phyloP scores from a whole-genome alignment of 108 stramenopile genomes.

The Pseudonitzschia multiseries region DNA sequence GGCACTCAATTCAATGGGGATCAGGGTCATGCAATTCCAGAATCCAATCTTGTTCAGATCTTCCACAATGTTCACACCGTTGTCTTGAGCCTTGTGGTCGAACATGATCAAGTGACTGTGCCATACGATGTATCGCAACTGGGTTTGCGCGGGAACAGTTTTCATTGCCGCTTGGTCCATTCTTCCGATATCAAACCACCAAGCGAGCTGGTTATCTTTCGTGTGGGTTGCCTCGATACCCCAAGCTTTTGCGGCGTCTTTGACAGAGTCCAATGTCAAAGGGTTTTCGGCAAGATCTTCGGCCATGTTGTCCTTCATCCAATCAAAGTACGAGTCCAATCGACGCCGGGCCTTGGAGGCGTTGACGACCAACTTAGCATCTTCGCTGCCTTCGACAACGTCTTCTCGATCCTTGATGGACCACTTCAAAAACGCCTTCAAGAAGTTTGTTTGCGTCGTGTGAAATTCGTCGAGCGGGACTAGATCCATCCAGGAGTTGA shows the following conservation, averaged over 20 bases:
- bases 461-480: slow-evolving; percentile 30
- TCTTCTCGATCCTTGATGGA: slow-evolving; percentile 15
- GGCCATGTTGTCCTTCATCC: slow-evolving; percentile 59
- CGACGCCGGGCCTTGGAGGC: slow-evolving; percentile 71
- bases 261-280: slow-evolving; percentile 45
- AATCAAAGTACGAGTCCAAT: slow-evolving; percentile 55
- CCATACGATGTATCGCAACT: slow-evolving; percentile 47
- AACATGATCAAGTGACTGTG: slow-evolving; percentile 55
- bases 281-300: slow-evolving; percentile 45
- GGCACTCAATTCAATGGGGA: slow-evolving; percentile 54
- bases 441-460: slow-evolving; percentile 17
- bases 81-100: slow-evolving; percentile 48
- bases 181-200: slow-evolving; percentile 64
- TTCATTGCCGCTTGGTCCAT: slow-evolving; percentile 43
- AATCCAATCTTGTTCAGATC: slow-evolving; percentile 50
- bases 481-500: slow-evolving; percentile 7
- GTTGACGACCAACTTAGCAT: slow-evolving; percentile 31
- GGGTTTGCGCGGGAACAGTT: not conserved
- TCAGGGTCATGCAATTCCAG: slow-evolving; percentile 55
- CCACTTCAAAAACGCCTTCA: slow-evolving; percentile 30
- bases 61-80: slow-evolving; percentile 53
- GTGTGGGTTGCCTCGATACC: slow-evolving; percentile 48
- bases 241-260: slow-evolving; percentile 37
- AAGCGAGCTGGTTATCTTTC: slow-evolving; percentile 45
- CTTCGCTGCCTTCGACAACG: slow-evolving; percentile 6